A percentile compares a stretch with the other conserved stretches of the same genome.
Evolutionary conservation across 306 rosid genomes (phyloP).

Genomic region (Trifolium fragiferum): DNA sequence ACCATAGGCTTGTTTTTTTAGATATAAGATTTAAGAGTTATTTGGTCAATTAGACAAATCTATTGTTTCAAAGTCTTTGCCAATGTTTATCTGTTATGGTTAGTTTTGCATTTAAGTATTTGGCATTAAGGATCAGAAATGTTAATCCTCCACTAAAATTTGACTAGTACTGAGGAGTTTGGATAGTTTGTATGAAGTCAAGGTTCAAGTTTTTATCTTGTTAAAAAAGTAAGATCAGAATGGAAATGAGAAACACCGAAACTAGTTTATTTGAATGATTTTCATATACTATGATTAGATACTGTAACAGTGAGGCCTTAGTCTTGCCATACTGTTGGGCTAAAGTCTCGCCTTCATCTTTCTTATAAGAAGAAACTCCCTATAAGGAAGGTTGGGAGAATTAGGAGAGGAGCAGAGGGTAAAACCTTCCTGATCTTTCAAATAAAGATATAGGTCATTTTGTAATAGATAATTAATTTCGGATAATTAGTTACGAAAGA

Average conservation of each 20-base stretch:
- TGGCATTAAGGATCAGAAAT: constrained; percentile 6
- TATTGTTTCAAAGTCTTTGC: neutral
- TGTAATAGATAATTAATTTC: neutral
- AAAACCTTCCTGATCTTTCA: neutral
- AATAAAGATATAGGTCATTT: neutral
- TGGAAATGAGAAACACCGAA: constrained; percentile 12
- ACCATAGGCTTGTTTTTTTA: constrained; percentile 7
- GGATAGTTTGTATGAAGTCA: neutral
- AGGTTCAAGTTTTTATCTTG: neutral
- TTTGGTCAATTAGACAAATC: neutral
- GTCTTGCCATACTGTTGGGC: neutral
- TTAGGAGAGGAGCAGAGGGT: neutral
- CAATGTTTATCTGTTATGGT: neutral
- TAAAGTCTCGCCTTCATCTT: neutral
- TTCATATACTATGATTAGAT: constrained; percentile 2
- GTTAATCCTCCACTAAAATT: neutral
- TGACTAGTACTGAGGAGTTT: neutral
- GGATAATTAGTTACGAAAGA: neutral
- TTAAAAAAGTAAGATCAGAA: neutral
- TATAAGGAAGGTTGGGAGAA: neutral
- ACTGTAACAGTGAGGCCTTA: neutral
- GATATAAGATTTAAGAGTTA: neutral
- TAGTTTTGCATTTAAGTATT: constrained; percentile 4
- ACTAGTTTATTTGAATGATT: constrained; percentile 3
- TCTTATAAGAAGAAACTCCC: neutral